Evolutionary conservation across 75 land plant genomes (phyloP), one percentile per base, ranked within the genome.

Genomic region (Gnetum montanum): DNA sequence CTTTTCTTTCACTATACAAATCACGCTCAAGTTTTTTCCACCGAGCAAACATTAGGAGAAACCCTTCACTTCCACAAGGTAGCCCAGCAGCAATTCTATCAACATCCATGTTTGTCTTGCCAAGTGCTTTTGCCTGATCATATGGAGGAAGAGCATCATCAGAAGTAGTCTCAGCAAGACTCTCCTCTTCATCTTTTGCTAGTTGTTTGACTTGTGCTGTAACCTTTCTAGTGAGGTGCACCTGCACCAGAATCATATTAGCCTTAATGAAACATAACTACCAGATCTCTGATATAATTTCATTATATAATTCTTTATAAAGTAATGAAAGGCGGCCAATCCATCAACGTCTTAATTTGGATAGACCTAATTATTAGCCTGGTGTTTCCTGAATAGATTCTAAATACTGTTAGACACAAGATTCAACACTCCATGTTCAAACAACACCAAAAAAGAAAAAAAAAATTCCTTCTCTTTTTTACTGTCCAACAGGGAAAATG

Each of bases 1-100:
- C 88, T 63, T 90, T 95, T 26, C 99, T 75, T 67, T 95, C 99
- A 73, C 86, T 95, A 58, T 86, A 95, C 45, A 95, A 60, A 60
- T 90, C 99, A 51, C 97, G 80, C 59, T 95, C 97, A 66, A 95
- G 85, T 70, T 95, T 95, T 62, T 75, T 95, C 99, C 99, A 95
- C 16, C 99, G 92, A 58, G 99, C 99, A 82, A 63, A 95, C 99
- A 95, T 95, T 46, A 95, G 74, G 51, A 95, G 92, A 37, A 90
- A 95, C 33, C 99, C 92, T 57, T 95, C 99, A 77, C 97, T 86
- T 22, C 99, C 99, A 79, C 99, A 95, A 22, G 99, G 99, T 56
- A 95, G 61, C 25, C 99, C 99, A 70, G 99, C 97, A 67, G 99
- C 83, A 60, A 95, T 95, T 12, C 97, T 79, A 61, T 78, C 93